Base-by-base conservation (phyloP, 345 rosid species). In the Sisymbrium irio region DNA sequence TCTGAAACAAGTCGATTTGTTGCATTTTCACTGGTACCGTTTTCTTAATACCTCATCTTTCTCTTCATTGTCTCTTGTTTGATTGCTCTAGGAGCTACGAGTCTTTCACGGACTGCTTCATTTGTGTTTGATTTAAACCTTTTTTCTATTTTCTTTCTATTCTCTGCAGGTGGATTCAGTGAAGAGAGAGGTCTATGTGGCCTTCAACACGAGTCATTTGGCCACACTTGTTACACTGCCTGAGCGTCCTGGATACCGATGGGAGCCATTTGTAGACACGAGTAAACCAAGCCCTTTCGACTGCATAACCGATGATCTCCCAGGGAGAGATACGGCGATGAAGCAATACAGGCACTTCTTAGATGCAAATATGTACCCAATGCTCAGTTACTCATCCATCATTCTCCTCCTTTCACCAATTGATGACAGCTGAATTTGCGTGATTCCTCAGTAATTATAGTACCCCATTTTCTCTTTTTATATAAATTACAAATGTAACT, bases 231-330 rank as follows among this genome's bases (percentile, higher is more conserved):
- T 89, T 30, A 39, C 85, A n/a, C 86, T 95, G 22, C 97, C 99
- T 7, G 85, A 91, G 56, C 78, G 97, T 9, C 87, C 88, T 27
- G 96, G 96, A 57, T 83, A 83, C 81, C 72, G 88, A 80, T 94
- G 99, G 99, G 87, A 87, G 66, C 87, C 97, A 53, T 73, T 91
- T 78, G 93, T 89, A 61, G 97, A 94, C 83, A 91, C 99, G 3
- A 79, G 96, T 77, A 95, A 95, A 78, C 73, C 89, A 5, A 72
- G 85, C 17, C 99, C 97, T 3, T 95, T 67, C 44, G 92, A 95
- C 85, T 88, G 88, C 83, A 85, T 95, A 67, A 74, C 95, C 8
- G 20, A 30, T 0, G 88, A 90, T n/a, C 57, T 86, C n/a, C 90
- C 89, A 1, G 83, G 70, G 51, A 88, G 86, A 76, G 87, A 80